phyloP scores from a whole-genome alignment of 148 eudicot species.

The Chenopodium berlandieri region DNA sequence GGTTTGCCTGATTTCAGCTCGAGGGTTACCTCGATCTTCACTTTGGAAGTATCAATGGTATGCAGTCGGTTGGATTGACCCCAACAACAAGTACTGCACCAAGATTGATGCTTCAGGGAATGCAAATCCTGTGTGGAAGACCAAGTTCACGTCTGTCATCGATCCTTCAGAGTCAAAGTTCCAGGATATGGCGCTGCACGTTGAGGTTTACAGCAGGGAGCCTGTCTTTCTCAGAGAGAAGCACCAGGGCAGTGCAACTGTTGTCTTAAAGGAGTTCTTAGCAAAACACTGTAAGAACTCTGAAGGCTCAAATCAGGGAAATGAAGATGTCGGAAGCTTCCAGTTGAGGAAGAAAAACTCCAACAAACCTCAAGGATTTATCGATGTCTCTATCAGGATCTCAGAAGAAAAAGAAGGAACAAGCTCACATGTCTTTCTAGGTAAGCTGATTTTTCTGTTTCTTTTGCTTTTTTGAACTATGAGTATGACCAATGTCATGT shows the following conservation, averaged over 20 bases:
- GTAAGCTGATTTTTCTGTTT: slow-evolving; percentile 27
- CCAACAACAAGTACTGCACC: slow-evolving; percentile 71
- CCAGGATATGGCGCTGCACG: slow-evolving; percentile 42
- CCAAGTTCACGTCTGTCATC: slow-evolving; percentile 53
- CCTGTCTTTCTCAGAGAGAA: slow-evolving; percentile 67
- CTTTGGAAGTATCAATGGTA: slow-evolving; percentile 80
- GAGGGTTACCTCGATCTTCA: slow-evolving; percentile 57
- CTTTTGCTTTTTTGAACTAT: neutral
- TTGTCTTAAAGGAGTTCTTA: slow-evolving; percentile 60
- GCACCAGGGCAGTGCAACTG: slow-evolving; percentile 58
- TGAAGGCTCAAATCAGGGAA: slow-evolving; percentile 35
- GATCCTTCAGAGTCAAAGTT: slow-evolving; percentile 39
- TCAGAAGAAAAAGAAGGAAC: slow-evolving; percentile 53
- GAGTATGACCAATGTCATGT: no score
- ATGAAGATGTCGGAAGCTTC: slow-evolving; percentile 79
- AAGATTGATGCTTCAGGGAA: slow-evolving; percentile 65
- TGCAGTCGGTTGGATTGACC: slow-evolving; percentile 86
- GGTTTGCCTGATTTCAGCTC: slow-evolving; percentile 71
- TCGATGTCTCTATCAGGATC: slow-evolving; percentile 72
- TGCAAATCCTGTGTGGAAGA: slow-evolving; percentile 73
- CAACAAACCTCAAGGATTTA: slow-evolving; percentile 63
- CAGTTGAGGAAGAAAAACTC: slow-evolving; percentile 61
- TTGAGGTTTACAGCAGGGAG: slow-evolving; percentile 83
- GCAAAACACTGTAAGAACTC: slow-evolving; percentile 37
- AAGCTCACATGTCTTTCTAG: slow-evolving; percentile 40